These are phyloP conservation scores for Kuraishia borneana DNA, from an alignment of 805 yeast genomes.

Conservation along the genomic window DNA sequence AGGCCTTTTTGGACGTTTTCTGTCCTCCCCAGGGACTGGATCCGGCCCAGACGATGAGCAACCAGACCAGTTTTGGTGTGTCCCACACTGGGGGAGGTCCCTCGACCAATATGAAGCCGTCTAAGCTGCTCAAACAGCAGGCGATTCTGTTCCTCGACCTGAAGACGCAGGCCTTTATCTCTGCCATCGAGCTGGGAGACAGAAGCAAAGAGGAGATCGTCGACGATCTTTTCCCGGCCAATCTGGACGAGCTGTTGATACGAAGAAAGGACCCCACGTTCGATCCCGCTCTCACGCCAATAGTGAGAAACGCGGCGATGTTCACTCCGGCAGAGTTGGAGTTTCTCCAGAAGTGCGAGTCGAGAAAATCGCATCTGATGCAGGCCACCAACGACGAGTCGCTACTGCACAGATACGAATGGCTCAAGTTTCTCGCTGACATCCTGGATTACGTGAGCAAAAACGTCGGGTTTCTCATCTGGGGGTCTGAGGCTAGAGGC, in stretches of 20 bases:
- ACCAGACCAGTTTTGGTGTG: constrained; percentile 4
- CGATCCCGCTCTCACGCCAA: constrained; percentile 12
- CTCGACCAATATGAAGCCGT: constrained; percentile 1
- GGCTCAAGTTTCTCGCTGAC: constrained; percentile 76
- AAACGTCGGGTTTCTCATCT: constrained; percentile 58
- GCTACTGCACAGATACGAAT: constrained; percentile 65
- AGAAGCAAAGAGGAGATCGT: constrained; percentile 55
- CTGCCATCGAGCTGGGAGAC: constrained; percentile 64
- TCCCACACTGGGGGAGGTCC: constrained; percentile 4
- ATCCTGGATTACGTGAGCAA: constrained; percentile 68
- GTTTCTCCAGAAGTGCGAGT: constrained; percentile 62
- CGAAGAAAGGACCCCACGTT: constrained; percentile 23
- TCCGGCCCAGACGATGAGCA: constrained; percentile 25
- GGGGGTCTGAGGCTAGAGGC: constrained; percentile 42
- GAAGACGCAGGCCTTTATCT: constrained; percentile 91
- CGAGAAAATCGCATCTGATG: constrained; percentile 54
- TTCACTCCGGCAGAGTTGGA: constrained; percentile 73
- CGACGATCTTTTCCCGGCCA: constrained; percentile 63
- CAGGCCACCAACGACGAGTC: constrained; percentile 33
- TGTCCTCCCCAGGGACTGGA: constrained; percentile 61
- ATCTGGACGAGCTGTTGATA: constrained; percentile 39
- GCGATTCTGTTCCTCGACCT: constrained; percentile 73
- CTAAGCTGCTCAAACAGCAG: constrained; percentile 59
- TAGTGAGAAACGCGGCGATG: constrained; percentile 16
- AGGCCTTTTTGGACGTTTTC: constrained; percentile 75